Evolutionary conservation across 192 early-diverging fungal genomes (phyloP).

Genomic region (Lobosporangium transversale): DNA sequence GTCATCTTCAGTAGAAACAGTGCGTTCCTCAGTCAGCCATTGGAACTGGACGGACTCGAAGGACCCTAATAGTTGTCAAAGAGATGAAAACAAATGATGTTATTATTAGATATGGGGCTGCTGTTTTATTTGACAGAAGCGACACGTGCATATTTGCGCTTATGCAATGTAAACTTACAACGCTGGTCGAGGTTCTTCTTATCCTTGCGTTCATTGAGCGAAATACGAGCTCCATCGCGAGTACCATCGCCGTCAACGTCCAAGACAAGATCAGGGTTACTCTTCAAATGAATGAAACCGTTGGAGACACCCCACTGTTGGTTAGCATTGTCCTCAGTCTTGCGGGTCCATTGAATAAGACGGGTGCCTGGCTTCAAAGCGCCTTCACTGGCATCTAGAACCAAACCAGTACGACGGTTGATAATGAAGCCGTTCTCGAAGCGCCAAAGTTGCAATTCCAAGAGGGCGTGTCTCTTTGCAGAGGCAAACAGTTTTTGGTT

Average conservation of each 20-base stretch:
- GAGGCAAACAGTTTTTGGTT: slow-evolving; percentile 35
- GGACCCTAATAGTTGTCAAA: slow-evolving; percentile 39
- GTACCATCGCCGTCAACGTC: slow-evolving; percentile 51
- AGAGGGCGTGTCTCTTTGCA: slow-evolving; percentile 29
- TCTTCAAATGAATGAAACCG: slow-evolving; percentile 46
- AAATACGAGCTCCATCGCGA: slow-evolving; percentile 40
- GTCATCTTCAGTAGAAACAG: slow-evolving; percentile 12
- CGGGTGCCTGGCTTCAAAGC: slow-evolving; percentile 16
- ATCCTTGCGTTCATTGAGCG: slow-evolving; percentile 45
- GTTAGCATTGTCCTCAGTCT: slow-evolving; percentile 30
- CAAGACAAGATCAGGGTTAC: slow-evolving; percentile 30
- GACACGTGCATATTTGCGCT: no score
- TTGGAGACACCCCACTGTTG: slow-evolving; percentile 35
- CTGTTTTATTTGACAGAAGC: no score
- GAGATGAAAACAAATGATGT: no score
- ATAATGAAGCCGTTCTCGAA: slow-evolving; percentile 48
- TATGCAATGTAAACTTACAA: no score
- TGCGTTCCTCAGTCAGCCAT: slow-evolving; percentile 25
- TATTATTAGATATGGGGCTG: no score
- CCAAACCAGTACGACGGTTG: slow-evolving; percentile 48
- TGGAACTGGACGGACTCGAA: slow-evolving; percentile 43
- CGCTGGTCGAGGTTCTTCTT: slow-evolving; percentile 50
- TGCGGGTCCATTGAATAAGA: slow-evolving; percentile 42
- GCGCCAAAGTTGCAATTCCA: slow-evolving; percentile 49
- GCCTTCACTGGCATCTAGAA: slow-evolving; percentile 24